A percentile compares a stretch with the other conserved stretches of the same genome.
These are phyloP conservation scores for Magnolia changhungtana DNA, from an alignment of 164 flowering plant genomes.

Conservation along the genomic window DNA sequence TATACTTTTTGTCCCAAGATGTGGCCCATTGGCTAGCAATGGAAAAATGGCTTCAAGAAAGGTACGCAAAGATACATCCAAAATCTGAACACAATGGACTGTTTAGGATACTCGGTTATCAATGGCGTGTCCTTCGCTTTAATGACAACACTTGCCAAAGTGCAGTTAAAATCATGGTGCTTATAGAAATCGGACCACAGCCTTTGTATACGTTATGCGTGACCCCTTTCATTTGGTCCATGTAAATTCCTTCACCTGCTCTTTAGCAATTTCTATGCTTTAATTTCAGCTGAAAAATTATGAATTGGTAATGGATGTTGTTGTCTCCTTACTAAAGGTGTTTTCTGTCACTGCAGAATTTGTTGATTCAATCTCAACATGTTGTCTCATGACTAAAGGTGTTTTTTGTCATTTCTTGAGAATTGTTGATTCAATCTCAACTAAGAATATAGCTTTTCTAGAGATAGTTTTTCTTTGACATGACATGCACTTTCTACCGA, in stretches of 20 bases:
- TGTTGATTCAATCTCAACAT: neutral
- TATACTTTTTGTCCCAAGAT: constrained; percentile 34
- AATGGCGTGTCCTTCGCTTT: constrained; percentile 89
- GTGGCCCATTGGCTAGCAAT: constrained; percentile 41
- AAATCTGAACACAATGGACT: constrained; percentile 24
- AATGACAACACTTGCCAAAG: constrained; percentile 88
- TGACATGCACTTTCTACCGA: too few species aligned
- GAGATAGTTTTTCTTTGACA: neutral
- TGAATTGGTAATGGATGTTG: neutral
- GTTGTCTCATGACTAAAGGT: neutral
- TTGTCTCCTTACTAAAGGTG: neutral
- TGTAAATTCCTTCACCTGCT: constrained; percentile 43
- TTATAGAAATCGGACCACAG: constrained; percentile 42
- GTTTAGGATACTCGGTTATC: constrained; percentile 67
- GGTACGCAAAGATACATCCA: constrained; percentile 48
- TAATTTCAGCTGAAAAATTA: neutral
- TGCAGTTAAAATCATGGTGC: constrained; percentile 76
- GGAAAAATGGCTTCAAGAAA: constrained; percentile 72
- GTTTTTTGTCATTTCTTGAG: neutral
- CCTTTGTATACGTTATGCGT: constrained; percentile 63
- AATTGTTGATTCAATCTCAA: neutral
- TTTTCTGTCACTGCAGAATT: neutral
- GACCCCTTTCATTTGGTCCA: constrained; percentile 79
- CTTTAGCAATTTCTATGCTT: neutral
- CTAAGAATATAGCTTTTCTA: neutral